Percentiles rank a stretch among this genome's conserved stretches.
Evolutionary conservation across 2,329 filamentous ascomycete species (phyloP).

Genomic region (Neopestalotiopsis clavispora): DNA sequence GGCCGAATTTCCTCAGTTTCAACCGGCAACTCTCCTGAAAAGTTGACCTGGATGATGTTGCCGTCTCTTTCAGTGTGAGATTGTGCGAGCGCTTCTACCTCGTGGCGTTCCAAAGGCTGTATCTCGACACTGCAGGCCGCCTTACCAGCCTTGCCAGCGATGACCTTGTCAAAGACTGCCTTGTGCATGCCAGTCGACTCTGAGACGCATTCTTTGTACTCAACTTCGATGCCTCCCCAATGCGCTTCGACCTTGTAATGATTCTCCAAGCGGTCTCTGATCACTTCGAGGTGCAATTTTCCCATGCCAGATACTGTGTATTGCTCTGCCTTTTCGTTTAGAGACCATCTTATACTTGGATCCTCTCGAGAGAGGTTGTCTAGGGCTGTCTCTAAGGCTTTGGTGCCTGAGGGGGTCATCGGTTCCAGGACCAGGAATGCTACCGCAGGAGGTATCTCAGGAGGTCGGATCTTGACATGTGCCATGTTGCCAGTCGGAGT

Average conservation of each 20-base stretch:
- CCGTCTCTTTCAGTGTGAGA: constrained; percentile 64
- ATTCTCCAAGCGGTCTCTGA: constrained; percentile 82
- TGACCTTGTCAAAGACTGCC: constrained; percentile 75
- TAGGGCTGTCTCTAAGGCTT: constrained; percentile 77
- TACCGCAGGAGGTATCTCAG: constrained; percentile 88
- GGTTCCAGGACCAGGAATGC: constrained; percentile 95
- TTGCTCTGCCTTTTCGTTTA: constrained; percentile 89
- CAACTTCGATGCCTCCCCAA: constrained; percentile 93
- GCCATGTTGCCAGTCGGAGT: constrained; percentile 72
- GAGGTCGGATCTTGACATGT: constrained; percentile 82
- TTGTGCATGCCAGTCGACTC: constrained; percentile 60
- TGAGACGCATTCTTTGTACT: constrained; percentile 85
- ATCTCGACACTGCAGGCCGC: constrained; percentile 75
- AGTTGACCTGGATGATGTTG: constrained; percentile 68
- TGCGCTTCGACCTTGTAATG: constrained; percentile 86
- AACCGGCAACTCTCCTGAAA: constrained; percentile 44
- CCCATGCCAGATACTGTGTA: constrained; percentile 97
- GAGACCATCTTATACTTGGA: constrained; percentile 83
- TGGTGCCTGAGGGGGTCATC: constrained; percentile 77
- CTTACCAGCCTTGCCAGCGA: constrained; percentile 80
- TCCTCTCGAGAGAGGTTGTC: constrained; percentile 86
- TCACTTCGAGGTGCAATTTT: constrained; percentile 92
- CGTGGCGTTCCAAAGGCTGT: constrained; percentile 59
- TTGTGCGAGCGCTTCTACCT: constrained; percentile 42
- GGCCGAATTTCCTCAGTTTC: constrained; percentile 57